Evolutionary conservation across 179 eudicot species (phyloP).

Genomic region (Silene vulgaris): DNA sequence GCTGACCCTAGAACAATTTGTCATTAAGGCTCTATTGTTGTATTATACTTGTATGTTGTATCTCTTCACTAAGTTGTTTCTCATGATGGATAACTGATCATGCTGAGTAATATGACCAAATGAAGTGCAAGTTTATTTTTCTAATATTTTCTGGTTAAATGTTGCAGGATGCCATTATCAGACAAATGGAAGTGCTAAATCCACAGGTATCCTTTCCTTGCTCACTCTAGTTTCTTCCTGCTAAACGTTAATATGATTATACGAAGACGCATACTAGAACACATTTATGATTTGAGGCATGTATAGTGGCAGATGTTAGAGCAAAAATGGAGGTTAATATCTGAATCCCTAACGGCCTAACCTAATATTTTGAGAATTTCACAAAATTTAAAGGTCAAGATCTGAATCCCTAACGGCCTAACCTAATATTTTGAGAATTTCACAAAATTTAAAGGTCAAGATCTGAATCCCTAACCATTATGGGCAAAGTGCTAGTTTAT

Average conservation of each 20-base stretch:
- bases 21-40: neutral
- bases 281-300: neutral
- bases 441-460: neutral
- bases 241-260: neutral
- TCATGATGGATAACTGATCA: neutral
- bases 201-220: conserved; percentile 63
- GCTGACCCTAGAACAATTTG: neutral
- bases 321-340: neutral
- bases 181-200: conserved; percentile 61
- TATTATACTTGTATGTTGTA: no score
- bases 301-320: neutral
- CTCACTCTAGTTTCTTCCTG: neutral
- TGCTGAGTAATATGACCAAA: neutral
- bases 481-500: neutral
- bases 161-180: conserved; percentile 59
- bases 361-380: neutral
- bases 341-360: neutral
- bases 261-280: neutral
- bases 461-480: neutral
- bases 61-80: neutral
- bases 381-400: neutral
- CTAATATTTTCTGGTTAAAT: conserved; percentile 17
- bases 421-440: neutral
- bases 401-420: neutral
- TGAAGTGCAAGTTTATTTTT: neutral